Base-by-base conservation (phyloP, 345 rosid genomes). In the Sonneratia alba region DNA sequence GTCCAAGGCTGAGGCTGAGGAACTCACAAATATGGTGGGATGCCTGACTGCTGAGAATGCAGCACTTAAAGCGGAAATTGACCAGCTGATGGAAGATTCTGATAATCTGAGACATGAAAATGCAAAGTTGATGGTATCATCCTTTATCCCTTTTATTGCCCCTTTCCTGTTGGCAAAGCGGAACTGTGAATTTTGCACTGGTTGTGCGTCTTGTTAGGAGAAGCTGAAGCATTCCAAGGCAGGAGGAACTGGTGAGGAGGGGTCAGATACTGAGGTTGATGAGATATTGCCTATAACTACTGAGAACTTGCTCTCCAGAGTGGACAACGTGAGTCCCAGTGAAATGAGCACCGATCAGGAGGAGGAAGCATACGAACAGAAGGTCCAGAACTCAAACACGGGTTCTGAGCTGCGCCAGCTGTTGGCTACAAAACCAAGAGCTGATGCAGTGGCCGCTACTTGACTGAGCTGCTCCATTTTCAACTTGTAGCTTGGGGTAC, bases 1-100 rank as follows among this genome's bases (percentile, higher is more conserved):
- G 56, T 43, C 55, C 15, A 34, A 95, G 99, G 98, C 97, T 15
- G 99, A 96, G 84, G 77, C 93, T 13, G 98, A 91, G 85, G 99
- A 88, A 71, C 97, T 92, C 64, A 88, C 89, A 22, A 80, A 62
- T 47, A 87, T 81, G 77, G 98, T 96, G 5, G 96, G 88, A 69
- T 72, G 83, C 69, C 76, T 96, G 77, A 78, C 49, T 40, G 86
- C 86, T 0, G 97, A 91, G 81, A 92, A 92, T 79, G 69, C 75
- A 72, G 76, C 90, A n/a, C 92, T 92, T 47, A 87, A 85, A 80
- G 87, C 99, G 43, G 96, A 96, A 81, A 80, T 92, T 59, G 81
- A 75, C 73, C 90, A 82, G 68, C 79, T 96, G 4, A 76, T 81
- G 16, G 89, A 87, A 77, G 88, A 86, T 71, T 92, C 99, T 7